Evolutionary conservation across 139 green algal genomes (phyloP), one percentile per base, ranked within the genome.

Genomic region (Bryopsis sp.): DNA sequence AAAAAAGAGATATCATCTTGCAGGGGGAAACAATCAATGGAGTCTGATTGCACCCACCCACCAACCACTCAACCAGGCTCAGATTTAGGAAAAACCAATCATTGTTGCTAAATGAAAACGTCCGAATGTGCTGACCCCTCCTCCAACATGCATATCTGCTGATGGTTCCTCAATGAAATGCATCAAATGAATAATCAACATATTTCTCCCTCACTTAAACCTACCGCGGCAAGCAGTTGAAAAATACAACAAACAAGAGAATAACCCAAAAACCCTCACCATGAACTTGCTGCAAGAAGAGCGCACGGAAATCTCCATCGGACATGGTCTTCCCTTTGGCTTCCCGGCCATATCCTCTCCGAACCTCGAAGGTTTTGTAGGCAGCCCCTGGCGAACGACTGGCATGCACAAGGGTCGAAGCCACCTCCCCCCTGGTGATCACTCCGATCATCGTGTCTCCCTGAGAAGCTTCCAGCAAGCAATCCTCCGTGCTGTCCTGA

Each of bases 361-460:
- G 70, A 29, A 95, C 47, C 79, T 96, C 89, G 26, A 95, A 79
- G 3, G 90, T 95, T 47, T 76, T 72, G 34, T 58, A 64, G 0
- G 64, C 58, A 2, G 83, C 77, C 24, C 82, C 86, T n/a, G 85
- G 80, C 4, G 60, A 72, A 1, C 19, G 8, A 2, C 86, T 54
- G 0, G 79, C 80, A 2, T 72, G 59, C 6, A 72, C 46, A 3
- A 88, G 48, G 22, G 84, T 50, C 0, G 75, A 48, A 0, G 88
- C 88, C 57, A 90, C 74, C 59, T 95, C 90, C n/a, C 77, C 80
- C 0, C 87, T 79, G 0, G 70, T 64, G 31, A 86, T 71, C 19
- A 63, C 33, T n/a, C 77, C 83, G 1, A 66, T 36, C 47, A 91
- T 63, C 39, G 71, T 54, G 73, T 96, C 90, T 2, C 90, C 90